Percentiles rank a stretch among this genome's conserved stretches.
Evolutionary conservation across 2,329 filamentous ascomycete genomes (phyloP).

Genomic region (Diplodia corticola): DNA sequence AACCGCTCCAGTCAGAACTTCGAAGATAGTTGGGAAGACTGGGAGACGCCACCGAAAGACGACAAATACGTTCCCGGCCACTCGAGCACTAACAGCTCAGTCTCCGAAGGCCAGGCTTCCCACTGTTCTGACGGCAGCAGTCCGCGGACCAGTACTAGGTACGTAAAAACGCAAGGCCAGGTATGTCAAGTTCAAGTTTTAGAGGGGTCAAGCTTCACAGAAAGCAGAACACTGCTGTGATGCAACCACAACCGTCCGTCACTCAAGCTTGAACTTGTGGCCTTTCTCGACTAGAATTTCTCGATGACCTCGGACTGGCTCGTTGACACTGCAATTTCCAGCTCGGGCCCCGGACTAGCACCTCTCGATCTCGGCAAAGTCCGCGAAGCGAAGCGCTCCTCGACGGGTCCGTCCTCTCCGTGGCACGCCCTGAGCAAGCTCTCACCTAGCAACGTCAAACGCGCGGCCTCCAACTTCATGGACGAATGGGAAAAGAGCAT

Average conservation of each 20-base stretch:
- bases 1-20: constrained; percentile 46
- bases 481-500: constrained; percentile 78
- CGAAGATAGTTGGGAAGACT: constrained; percentile 56
- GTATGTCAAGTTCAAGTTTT: constrained; percentile 23
- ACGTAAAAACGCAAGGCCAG: constrained; percentile 32
- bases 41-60: constrained; percentile 42
- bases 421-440: constrained; percentile 73
- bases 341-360: constrained; percentile 17
- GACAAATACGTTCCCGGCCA: constrained; percentile 38
- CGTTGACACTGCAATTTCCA: not conserved
- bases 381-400: constrained; percentile 27
- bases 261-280: constrained; percentile 22
- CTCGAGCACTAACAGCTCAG: constrained; percentile 47
- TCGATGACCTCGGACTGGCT: not conserved
- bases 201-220: constrained; percentile 3
- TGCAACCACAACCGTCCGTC: not conserved
- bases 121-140: constrained; percentile 45
- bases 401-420: constrained; percentile 43
- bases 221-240: not conserved
- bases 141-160: constrained; percentile 57
- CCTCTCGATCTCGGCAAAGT: constrained; percentile 20
- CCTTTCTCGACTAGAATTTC: constrained; percentile 30
- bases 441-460: constrained; percentile 73
- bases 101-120: constrained; percentile 50
- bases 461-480: constrained; percentile 82